Base-by-base conservation (phyloP, 1,284 basidiomycete genomes). In the Trichosporon inkin region DNA sequence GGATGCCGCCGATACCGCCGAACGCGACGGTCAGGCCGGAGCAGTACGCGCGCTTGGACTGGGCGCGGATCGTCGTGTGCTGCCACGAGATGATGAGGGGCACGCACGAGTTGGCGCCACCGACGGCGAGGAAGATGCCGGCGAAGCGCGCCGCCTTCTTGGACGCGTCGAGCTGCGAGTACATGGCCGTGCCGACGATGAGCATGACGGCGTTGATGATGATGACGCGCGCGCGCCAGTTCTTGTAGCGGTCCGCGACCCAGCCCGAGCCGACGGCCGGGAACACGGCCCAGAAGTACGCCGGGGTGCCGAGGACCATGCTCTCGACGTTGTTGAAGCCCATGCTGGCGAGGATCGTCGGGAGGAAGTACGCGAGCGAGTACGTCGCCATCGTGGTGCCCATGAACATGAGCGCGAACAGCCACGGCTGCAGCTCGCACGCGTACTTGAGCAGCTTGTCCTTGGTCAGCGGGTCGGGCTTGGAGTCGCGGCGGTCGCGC, bases 1-100 rank as follows among this genome's bases (percentile, higher is more conserved):
- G 65, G 66, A 81, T 80, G 56, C 80, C 80, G 20, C 80, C 80
- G 37, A 80, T 60, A 59, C 78, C 78, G 35, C 78, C 79, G 44
- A 78, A 74, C 40, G 71, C 74, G 53, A 79, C 73, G 41, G 76
- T 71, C 39, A 79, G 58, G 32, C 78, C 79, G 20, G 71, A 72
- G n/a, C 70, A 66, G 64, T 75, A 74, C 8, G 70, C 66, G 20
- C 68, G 64, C 62, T 80, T 80, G 34, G 72, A 71, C 64, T 80
- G 75, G 17, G 71, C 70, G 14, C 74, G 73, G 38, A 81, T 75
- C 70, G 79, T 79, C 67, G 75, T 77, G 60, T 75, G 71, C 55
- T 71, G 69, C 67, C 74, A 77, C 5, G 71, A 67, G 38, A 75
- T 62, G 39, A 70, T 68, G 40, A 71, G 69, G 7, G 76, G 75